Percentiles rank a stretch among this genome's conserved stretches.
phyloP scores from a whole-genome alignment of 2,329 filamentous ascomycete genomes.

The Bipolaris cookei region DNA sequence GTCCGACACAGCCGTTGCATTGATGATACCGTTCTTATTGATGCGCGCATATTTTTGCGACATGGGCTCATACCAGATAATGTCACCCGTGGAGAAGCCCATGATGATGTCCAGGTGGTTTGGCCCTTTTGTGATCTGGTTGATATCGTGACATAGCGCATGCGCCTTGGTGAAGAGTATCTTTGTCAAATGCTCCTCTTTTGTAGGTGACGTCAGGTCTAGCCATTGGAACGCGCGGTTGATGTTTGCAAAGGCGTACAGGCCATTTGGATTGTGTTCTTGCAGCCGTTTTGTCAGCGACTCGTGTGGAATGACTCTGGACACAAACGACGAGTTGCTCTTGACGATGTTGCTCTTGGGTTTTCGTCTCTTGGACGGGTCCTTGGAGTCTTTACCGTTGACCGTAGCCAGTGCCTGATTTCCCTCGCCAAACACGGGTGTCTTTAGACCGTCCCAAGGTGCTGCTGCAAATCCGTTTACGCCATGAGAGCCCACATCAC shows the following conservation, averaged over 20 bases:
- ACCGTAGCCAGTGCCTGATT: conserved; percentile 72
- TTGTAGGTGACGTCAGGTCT: conserved; percentile 77
- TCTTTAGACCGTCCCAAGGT: conserved; percentile 41
- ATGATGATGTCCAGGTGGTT: conserved; percentile 89
- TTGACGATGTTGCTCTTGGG: conserved; percentile 99
- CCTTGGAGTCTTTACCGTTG: conserved; percentile 71
- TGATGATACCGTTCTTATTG: conserved; percentile 96
- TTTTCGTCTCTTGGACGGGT: conserved; percentile 76
- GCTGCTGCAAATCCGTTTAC: conserved; percentile 44
- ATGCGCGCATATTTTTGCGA: conserved; percentile 93
- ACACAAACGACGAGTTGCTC: conserved; percentile 98
- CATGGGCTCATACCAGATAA: conserved; percentile 98
- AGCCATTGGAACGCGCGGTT: conserved; percentile 97
- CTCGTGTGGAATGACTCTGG: conserved; percentile 92
- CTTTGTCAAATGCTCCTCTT: conserved; percentile 91
- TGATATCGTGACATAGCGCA: conserved; percentile 92
- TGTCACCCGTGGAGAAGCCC: conserved; percentile 95
- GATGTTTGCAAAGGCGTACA: conserved; percentile 93
- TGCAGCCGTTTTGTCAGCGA: conserved; percentile 76
- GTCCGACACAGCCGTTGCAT: conserved; percentile 80
- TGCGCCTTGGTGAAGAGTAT: conserved; percentile 97
- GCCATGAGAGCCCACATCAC: conserved; percentile 54
- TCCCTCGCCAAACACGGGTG: conserved; percentile 81
- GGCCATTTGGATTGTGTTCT: conserved; percentile 77
- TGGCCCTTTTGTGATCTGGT: conserved; percentile 76